Evolutionary conservation across 192 early-diverging fungal species (phyloP).

Genomic region (Bifiguratus adelaidae): DNA sequence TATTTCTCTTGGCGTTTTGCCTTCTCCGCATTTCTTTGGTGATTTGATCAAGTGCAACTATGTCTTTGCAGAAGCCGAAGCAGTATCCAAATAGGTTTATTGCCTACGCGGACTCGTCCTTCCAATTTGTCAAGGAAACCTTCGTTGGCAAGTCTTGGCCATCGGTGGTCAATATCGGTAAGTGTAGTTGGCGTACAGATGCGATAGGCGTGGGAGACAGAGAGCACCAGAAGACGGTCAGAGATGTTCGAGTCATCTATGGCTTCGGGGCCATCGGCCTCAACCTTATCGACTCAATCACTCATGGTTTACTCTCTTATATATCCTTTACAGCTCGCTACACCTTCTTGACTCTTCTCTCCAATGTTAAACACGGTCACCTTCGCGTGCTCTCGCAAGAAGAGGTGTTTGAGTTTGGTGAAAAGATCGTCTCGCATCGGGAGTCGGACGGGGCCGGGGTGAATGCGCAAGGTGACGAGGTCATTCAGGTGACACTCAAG

Average conservation of each 20-base stretch:
- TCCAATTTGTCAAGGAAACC: slow-evolving; percentile 7
- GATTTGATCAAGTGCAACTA: no score
- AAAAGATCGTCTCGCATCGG: no score
- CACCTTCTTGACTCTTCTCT: slow-evolving; percentile 15
- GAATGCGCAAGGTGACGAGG: neutral
- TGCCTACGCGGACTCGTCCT: slow-evolving; percentile 4
- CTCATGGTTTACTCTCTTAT: neutral
- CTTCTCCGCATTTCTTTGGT: no score
- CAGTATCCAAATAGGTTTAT: neutral
- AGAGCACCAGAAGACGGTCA: neutral
- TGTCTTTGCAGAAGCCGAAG: neutral
- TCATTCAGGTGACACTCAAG: slow-evolving; percentile 23
- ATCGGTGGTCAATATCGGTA: slow-evolving; percentile 11
- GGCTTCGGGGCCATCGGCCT: neutral
- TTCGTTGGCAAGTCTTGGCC: slow-evolving; percentile 11
- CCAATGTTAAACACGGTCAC: slow-evolving; percentile 18
- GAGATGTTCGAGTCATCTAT: neutral
- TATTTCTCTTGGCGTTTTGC: no score
- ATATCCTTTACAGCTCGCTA: slow-evolving; percentile 8
- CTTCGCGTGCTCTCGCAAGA: slow-evolving; percentile 25
- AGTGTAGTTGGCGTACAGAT: neutral
- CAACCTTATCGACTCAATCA: neutral
- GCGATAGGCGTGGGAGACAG: neutral
- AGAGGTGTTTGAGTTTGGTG: slow-evolving; percentile 27
- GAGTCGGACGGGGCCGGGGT: no score